Conservation (phyloP, 768 basidiomycete genomes). For the Lentinula detonsa region DNA sequence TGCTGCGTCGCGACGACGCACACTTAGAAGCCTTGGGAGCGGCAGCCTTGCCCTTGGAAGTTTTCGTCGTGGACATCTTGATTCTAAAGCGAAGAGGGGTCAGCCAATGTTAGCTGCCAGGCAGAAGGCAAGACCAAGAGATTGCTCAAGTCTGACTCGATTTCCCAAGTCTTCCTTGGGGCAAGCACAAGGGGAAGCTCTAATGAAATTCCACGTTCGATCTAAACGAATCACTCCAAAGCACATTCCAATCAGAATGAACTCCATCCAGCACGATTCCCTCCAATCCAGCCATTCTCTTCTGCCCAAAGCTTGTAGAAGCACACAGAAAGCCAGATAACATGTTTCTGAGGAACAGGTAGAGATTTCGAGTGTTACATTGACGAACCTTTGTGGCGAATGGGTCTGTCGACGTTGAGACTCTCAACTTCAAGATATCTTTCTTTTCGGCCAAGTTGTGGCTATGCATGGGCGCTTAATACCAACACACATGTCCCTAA, state of each 20-base stretch:
- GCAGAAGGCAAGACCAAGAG: background rate
- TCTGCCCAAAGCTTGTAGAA: background rate
- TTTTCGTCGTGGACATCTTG: slow-evolving; percentile 59
- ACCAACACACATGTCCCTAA: too few species aligned
- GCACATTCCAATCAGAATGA: background rate
- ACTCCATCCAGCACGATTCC: background rate
- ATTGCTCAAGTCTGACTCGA: background rate
- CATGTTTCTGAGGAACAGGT: too few species aligned
- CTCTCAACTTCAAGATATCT: too few species aligned
- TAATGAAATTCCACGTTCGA: background rate
- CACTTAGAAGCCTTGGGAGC: slow-evolving; percentile 36
- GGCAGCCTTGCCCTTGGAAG: slow-evolving; percentile 55
- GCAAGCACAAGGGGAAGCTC: background rate
- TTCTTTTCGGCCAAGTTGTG: too few species aligned
- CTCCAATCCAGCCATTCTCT: background rate
- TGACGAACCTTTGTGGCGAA: background rate
- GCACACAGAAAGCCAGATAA: too few species aligned
- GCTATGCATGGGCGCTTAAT: background rate
- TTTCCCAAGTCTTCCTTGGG: background rate
- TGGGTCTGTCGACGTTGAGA: background rate
- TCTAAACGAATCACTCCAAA: background rate
- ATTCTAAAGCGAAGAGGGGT: background rate
- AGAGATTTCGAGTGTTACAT: background rate
- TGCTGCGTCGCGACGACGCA: background rate
- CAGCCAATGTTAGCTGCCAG: background rate